Conservation (phyloP, 2,329 filamentous ascomycete genomes). For the Thelonectria olida region DNA sequence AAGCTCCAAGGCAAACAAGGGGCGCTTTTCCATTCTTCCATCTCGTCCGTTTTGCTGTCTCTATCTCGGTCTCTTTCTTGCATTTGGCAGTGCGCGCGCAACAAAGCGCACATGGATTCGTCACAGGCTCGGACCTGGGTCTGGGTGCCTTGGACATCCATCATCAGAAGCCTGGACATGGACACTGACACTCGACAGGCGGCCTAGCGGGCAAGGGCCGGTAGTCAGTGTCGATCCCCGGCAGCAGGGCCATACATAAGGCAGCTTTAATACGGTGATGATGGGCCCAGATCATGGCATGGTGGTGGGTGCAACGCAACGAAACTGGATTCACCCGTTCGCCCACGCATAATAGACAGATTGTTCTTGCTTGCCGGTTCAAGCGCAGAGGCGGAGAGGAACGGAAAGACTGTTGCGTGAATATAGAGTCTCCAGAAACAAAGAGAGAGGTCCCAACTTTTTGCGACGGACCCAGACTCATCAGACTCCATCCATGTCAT, state of each 20-base stretch:
- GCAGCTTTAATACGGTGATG: constrained; percentile 20
- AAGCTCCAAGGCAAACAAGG: constrained; percentile 5
- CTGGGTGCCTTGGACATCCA: too few species aligned
- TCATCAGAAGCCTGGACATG: constrained; percentile 14
- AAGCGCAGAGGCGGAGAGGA: not conserved
- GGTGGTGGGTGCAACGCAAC: constrained; percentile 15
- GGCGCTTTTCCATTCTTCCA: not conserved
- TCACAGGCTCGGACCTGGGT: constrained; percentile 16
- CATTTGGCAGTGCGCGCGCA: constrained; percentile 10
- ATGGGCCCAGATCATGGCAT: constrained; percentile 17
- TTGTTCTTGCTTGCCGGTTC: not conserved
- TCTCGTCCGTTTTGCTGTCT: not conserved
- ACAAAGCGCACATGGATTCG: constrained; percentile 5
- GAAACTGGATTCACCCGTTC: constrained; percentile 3
- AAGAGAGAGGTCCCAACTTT: constrained; percentile 1
- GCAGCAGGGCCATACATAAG: constrained; percentile 22
- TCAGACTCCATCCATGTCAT: not conserved
- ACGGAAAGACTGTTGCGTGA: not conserved
- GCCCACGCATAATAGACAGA: constrained; percentile 1
- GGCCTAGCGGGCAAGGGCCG: constrained; percentile 16
- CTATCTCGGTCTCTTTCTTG: not conserved
- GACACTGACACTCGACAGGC: not conserved
- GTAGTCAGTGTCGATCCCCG: constrained; percentile 29
- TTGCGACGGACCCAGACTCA: constrained; percentile 5
- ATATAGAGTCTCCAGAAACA: not conserved